These are phyloP conservation scores for Chamaenerion angustifolium DNA, from an alignment of 345 rosid species.

Conservation along the genomic window DNA sequence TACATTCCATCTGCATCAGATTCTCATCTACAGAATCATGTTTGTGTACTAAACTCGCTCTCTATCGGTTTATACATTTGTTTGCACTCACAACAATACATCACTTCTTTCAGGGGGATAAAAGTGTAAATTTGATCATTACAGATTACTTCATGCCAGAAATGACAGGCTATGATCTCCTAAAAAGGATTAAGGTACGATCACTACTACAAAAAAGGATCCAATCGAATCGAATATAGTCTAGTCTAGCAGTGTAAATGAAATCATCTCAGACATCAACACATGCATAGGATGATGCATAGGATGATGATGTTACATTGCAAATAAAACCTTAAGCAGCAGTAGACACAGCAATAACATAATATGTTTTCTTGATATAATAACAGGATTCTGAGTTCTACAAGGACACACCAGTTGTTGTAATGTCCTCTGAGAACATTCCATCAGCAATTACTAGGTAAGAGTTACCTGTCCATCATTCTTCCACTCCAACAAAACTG, in stretches of 20 bases:
- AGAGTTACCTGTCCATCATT: too few relatives aligned
- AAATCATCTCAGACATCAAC: too few relatives aligned
- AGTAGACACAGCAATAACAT: too few relatives aligned
- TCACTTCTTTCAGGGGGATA: slow-evolving; percentile 17
- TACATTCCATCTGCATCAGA: not conserved
- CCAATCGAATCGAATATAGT: too few relatives aligned
- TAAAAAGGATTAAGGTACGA: slow-evolving; percentile 56
- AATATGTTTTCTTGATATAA: not conserved
- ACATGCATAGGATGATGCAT: too few relatives aligned
- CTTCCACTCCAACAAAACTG: too few relatives aligned
- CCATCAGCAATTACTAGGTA: slow-evolving; percentile 57
- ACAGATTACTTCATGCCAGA: slow-evolving; percentile 89
- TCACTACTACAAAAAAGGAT: too few relatives aligned
- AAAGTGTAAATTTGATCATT: slow-evolving; percentile 65
- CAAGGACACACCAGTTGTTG: slow-evolving; percentile 69
- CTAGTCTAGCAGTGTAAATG: too few relatives aligned
- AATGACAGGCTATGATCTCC: slow-evolving; percentile 78
- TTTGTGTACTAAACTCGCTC: not conserved
- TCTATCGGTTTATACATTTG: not conserved
- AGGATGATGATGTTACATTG: too few relatives aligned
- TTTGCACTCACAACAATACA: not conserved
- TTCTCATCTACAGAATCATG: not conserved
- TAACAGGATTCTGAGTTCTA: slow-evolving; percentile 8
- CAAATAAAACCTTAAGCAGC: too few relatives aligned
- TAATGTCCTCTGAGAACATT: slow-evolving; percentile 84